Evolutionary conservation across 31 red algal species (phyloP).

Genomic region (Odonthalia washingtoniensis): DNA sequence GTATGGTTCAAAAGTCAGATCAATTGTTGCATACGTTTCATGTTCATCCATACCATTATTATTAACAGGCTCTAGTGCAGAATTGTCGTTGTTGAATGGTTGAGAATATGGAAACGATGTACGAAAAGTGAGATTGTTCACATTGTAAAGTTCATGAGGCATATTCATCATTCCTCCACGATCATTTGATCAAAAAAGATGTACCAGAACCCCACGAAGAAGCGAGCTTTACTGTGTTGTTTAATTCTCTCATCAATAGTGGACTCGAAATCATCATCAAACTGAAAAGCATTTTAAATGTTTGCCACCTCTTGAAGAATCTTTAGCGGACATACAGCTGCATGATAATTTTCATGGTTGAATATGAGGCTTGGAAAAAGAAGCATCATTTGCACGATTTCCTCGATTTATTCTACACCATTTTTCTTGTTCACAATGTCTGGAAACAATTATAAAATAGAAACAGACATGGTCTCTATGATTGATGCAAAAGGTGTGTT

Average conservation of each 20-base stretch:
- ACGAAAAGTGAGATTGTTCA: neutral
- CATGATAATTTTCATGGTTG: neutral
- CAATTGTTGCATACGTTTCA: neutral
- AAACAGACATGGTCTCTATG: neutral
- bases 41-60: neutral
- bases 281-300: neutral
- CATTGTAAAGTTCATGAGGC: neutral
- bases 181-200: neutral
- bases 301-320: neutral
- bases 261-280: neutral
- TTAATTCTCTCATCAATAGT: neutral
- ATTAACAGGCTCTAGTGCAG: neutral
- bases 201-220: neutral
- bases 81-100: neutral
- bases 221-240: neutral
- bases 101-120: neutral
- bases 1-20: neutral
- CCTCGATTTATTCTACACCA: neutral
- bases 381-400: neutral
- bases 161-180: neutral
- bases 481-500: no score
- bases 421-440: no score
- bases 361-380: neutral
- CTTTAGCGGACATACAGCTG: neutral
- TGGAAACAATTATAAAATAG: neutral